Percentiles rank a stretch among this genome's conserved stretches.
phyloP scores from a whole-genome alignment of 225 moss, liverwort and hornwort genomes.

The Anthoceros angustus region DNA sequence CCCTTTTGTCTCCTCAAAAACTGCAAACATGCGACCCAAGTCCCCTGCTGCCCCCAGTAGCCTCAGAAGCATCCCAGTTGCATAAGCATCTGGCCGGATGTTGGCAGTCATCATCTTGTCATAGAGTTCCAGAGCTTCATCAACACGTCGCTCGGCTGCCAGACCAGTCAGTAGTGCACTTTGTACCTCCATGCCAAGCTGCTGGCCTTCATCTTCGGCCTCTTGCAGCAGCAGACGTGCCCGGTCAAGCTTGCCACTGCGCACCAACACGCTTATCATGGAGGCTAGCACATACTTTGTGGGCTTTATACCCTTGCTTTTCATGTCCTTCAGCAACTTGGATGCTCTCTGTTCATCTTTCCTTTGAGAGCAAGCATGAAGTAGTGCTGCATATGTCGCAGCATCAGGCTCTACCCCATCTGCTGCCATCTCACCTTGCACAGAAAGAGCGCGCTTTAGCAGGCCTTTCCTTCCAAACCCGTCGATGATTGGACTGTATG shows the following conservation, averaged over 20 bases:
- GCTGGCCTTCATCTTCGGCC: constrained; percentile 25
- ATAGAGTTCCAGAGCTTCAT: constrained; percentile 47
- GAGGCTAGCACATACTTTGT: background rate
- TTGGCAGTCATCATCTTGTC: constrained; percentile 24
- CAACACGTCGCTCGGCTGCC: constrained; percentile 39
- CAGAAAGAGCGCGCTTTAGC: constrained; percentile 41
- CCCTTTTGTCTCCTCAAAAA: constrained; percentile 45
- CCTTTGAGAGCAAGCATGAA: constrained; percentile 40
- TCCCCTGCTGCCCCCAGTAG: constrained; percentile 41
- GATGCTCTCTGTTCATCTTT: constrained; percentile 40
- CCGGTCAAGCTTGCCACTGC: constrained; percentile 7
- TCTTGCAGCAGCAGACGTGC: constrained; percentile 41
- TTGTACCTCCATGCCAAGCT: constrained; percentile 26
- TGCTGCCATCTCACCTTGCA: constrained; percentile 45
- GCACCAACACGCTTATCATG: background rate
- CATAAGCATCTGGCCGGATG: constrained; percentile 29
- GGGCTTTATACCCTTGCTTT: constrained; percentile 16
- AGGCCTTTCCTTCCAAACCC: constrained; percentile 52
- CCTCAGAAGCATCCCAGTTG: constrained; percentile 42
- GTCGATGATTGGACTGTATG: constrained; percentile 48
- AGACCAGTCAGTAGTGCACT: constrained; percentile 45
- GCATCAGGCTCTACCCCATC: constrained; percentile 49
- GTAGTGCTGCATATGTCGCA: constrained; percentile 42
- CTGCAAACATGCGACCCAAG: constrained; percentile 45
- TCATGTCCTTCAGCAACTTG: constrained; percentile 37